Percentiles rank a stretch among this genome's conserved stretches.
phyloP scores from a whole-genome alignment of 257 asterid genomes.

The Penstemon newberryi region DNA sequence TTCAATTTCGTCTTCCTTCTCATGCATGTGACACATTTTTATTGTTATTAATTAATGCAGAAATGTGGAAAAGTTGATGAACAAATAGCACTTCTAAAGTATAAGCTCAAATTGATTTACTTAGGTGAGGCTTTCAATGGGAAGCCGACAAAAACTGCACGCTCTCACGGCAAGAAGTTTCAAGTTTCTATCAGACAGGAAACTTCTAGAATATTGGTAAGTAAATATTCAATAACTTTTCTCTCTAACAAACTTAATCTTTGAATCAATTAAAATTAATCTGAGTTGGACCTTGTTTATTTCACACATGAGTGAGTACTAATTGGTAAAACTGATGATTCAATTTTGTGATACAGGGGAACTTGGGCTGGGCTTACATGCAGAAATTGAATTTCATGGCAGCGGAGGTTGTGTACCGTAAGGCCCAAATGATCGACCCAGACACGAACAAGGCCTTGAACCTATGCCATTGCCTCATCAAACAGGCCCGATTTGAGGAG shows the following conservation, averaged over 20 bases:
- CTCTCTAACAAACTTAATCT: no score
- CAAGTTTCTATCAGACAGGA: conserved; percentile 80
- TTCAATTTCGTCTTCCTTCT: no score
- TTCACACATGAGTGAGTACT: neutral
- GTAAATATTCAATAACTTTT: no score
- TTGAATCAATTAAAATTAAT: no score
- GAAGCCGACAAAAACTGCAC: conserved; percentile 79
- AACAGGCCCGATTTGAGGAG: conserved; percentile 58
- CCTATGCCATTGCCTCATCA: conserved; percentile 66
- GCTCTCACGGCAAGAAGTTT: conserved; percentile 88
- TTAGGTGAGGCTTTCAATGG: conserved; percentile 87
- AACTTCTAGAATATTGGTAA: conserved; percentile 69
- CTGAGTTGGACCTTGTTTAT: neutral
- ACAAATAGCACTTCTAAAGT: conserved; percentile 71
- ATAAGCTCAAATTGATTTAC: conserved; percentile 69
- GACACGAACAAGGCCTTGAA: conserved; percentile 85
- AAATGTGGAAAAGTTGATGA: conserved; percentile 85
- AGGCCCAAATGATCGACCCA: conserved; percentile 85
- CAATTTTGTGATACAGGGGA: conserved; percentile 47
- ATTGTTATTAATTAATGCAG: conserved; percentile 34
- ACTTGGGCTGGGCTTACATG: conserved; percentile 92
- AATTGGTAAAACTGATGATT: neutral
- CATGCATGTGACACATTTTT: neutral
- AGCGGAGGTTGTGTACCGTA: conserved; percentile 78
- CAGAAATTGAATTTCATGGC: conserved; percentile 67